Percentiles rank a stretch among this genome's conserved stretches.
phyloP scores from a whole-genome alignment of 2,329 filamentous ascomycete genomes.

The Fusarium ramigenum region DNA sequence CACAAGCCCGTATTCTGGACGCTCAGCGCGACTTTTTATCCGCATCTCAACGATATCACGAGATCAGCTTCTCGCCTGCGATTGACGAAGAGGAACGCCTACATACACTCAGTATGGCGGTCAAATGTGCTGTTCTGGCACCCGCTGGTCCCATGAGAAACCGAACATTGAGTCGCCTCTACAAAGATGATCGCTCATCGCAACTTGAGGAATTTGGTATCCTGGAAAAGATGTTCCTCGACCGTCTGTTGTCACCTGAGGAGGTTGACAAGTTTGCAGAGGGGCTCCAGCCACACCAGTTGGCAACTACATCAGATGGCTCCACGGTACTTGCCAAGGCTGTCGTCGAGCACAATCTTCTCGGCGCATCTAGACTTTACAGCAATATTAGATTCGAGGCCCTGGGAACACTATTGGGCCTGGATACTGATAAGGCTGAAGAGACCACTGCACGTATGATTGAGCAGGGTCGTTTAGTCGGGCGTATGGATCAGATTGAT shows the following conservation, averaged over 20 bases:
- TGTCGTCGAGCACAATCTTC: constrained; percentile 94
- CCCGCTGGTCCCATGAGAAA: constrained; percentile 89
- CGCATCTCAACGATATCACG: constrained; percentile 87
- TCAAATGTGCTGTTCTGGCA: constrained; percentile 91
- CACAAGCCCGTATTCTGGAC: constrained; percentile 92
- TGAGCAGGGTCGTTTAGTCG: constrained; percentile 87
- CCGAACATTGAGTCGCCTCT: constrained; percentile 81
- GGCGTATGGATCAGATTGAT: constrained; percentile 94
- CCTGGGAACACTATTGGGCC: constrained; percentile 79
- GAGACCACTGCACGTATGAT: constrained; percentile 95
- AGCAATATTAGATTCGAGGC: constrained; percentile 80
- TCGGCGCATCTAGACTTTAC: constrained; percentile 83
- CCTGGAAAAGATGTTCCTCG: constrained; percentile 96
- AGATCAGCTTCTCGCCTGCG: constrained; percentile 78
- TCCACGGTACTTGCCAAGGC: constrained; percentile 93
- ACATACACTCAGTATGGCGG: constrained; percentile 84
- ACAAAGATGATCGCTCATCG: constrained; percentile 88
- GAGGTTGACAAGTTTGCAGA: constrained; percentile 89
- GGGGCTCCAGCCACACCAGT: constrained; percentile 84
- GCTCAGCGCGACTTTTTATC: constrained; percentile 89
- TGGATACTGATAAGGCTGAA: constrained; percentile 84
- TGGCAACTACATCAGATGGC: constrained; percentile 88
- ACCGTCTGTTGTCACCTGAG: constrained; percentile 80
- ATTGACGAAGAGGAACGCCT: constrained; percentile 89
- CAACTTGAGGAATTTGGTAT: constrained; percentile 85